Base-by-base conservation (phyloP, 2,329 filamentous ascomycete species). In the Fusarium nodosum region DNA sequence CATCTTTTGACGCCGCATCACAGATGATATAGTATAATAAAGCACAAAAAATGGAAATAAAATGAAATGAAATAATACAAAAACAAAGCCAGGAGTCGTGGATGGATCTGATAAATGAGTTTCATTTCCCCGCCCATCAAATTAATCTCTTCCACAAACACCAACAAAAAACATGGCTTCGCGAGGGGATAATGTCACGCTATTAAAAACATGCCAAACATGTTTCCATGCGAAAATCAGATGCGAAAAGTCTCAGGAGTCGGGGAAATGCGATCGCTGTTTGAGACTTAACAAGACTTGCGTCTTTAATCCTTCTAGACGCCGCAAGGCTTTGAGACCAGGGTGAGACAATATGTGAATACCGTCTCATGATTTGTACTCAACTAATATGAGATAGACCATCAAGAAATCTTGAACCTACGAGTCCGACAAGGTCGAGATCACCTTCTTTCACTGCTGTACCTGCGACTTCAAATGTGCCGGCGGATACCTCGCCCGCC, bases 181-280 rank as follows among this genome's bases (percentile, higher is more conserved):
- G 7, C 60, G 55, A 42, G 18, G 58, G 5, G 64, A 71, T 33
- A 55, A 45, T 31, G 48, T 54, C 12, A 53, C 63, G 33, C 47
- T 74, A 44, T 64, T 74, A 34, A 78, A 77, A 54, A 79, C 78
- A 10, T 79, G 78, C 42, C 77, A 78, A 60, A 76, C 76, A 24
- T 79, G 77, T 60, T 78, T 77, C 55, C 75, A 77, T 26, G 78
- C 77, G 54, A 79, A 79, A 45, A 79, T 79, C n/a, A 69, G 76
- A 18, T 79, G 77, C 58, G 73, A 77, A 45, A 77, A 76, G 41
- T 75, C 77, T 1, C 76, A 79, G 22, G 72, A 78, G n/a, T 77
- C 77, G 12, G 74, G 68, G 26, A 63, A 73, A 42, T 79, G 77
- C 60, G 77, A 79, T 33, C 63, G 77, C 22, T 79, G 77, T 60